Percentiles rank a stretch among this genome's conserved stretches.
These are phyloP conservation scores for Macaranga tanarius DNA, from an alignment of 441 rosid genomes.

Conservation along the genomic window DNA sequence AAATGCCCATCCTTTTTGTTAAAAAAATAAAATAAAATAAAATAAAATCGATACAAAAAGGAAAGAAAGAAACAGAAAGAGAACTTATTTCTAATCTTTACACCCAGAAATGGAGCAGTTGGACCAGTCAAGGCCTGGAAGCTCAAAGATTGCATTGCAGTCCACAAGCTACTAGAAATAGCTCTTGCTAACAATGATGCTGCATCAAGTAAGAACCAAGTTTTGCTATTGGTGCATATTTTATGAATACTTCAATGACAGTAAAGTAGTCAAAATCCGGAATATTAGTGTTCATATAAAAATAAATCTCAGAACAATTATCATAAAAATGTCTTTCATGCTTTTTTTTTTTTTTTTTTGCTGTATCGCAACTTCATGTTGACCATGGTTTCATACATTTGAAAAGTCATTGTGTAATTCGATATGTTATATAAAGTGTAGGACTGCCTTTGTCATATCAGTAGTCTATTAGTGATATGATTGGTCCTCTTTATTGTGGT, in stretches of 20 bases:
- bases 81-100: neutral
- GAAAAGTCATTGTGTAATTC: neutral
- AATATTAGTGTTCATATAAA: neutral
- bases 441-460: neutral
- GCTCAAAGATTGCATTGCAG: slow-evolving; percentile 78
- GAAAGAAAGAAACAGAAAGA: too few species aligned
- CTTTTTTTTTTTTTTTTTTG: neutral
- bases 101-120: slow-evolving; percentile 57
- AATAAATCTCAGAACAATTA: neutral
- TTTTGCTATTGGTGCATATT: neutral
- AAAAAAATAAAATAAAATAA: too few species aligned
- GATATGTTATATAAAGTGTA: too few species aligned
- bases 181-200: slow-evolving; percentile 67
- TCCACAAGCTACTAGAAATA: slow-evolving; percentile 65
- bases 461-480: neutral
- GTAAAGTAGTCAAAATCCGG: neutral
- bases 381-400: neutral
- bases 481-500: neutral
- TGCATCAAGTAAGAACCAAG: slow-evolving; percentile 63
- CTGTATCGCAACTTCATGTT: neutral
- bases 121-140: slow-evolving; percentile 78
- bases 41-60: too few species aligned
- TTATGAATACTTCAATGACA: neutral
- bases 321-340: neutral
- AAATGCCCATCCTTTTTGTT: neutral